Evolutionary conservation across 768 basidiomycete genomes (phyloP), one percentile per base, ranked within the genome.

Genomic region (Auricularia heimuer): DNA sequence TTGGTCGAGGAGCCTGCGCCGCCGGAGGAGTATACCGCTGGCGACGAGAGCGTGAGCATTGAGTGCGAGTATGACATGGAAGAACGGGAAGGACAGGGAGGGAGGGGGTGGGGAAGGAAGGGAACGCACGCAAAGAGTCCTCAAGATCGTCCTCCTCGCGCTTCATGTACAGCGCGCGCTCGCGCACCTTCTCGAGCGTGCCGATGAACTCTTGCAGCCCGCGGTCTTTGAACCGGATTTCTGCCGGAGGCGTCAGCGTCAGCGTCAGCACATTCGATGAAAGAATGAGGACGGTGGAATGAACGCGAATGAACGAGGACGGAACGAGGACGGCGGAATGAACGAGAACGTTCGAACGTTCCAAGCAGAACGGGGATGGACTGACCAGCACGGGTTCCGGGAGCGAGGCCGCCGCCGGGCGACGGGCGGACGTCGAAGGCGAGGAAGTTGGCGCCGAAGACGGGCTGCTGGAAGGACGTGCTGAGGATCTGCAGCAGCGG

Each of bases 171-270:
- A 90, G 83, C 16, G 84, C 84, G 60, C 82, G 77, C 76, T 92
- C 89, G 62, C 90, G 82, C 39, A 88, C 83, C 79, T 92, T 92
- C 76, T 90, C 89, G 63, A 93, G 74, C 33, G 84, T 73, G 61
- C 81, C 83, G 44, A 87, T 84, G 69, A 93, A 93, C 71, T 85
- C 79, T 70, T 90, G 90, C 78, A 91, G 83, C 12, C 84, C 82
- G 54, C 81, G 78, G 71, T 89, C 81, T 72, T 81, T 83, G 72
- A 89, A 82, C 64, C 89, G 82, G 47, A 92, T 75, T 73, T 91
- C 88, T 3, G 81, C 82, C 62, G 74, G 39, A 0, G 12, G 18
- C 24, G 56, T 24, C 14, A 33, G 24, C 24, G 29, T 18, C 33
- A 24, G 39, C 12, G 8, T 39, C 34, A 24, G 8, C 18, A 33